Base-by-base conservation (phyloP, 1,139 yeast species). In the Chernovozyma aurita region DNA sequence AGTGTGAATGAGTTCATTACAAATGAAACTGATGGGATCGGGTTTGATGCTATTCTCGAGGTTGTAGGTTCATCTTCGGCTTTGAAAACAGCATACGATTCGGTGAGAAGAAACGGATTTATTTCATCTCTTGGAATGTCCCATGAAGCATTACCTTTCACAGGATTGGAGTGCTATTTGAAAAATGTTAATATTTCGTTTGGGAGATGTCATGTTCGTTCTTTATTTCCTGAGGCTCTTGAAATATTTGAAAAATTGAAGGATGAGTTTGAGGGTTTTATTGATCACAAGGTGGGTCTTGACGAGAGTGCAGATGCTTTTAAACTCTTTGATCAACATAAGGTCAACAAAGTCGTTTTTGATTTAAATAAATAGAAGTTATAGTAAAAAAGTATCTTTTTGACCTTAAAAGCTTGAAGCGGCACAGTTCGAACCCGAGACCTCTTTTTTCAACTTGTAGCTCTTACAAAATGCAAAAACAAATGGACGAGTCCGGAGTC, bases 401-500 rank as follows among this genome's bases (percentile, higher is more conserved):
- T 22, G 25, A n/a, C 11, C 25, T 11, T 22, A n/a, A 22, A n/a
- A 22, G 25, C 11, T 22, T 11, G 11, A 22, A 22, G 25, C 12
- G 25, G n/a, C 11, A 22, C 25, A 11, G 11, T 22, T 22, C 11
- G 25, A 22, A 22, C 25, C n/a, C n/a, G n/a, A n/a, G n/a, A n/a
- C n/a, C n/a, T n/a, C n/a, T n/a, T n/a, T n/a, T n/a, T n/a, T n/a
- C n/a, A n/a, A n/a, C n/a, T n/a, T n/a, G n/a, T n/a, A n/a, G n/a
- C n/a, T n/a, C n/a, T n/a, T n/a, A n/a, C n/a, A n/a, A n/a, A n/a
- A n/a, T n/a, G n/a, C n/a, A n/a, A n/a, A n/a, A n/a, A n/a, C n/a
- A n/a, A n/a, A 48, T 80, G 85, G 86, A 80, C 85, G 85, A 80
- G 86, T 78, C 81, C 80, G 86, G 86, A 80, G 73, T 80, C 83